Base-by-base conservation (phyloP, 352 stramenopile genomes). In the Globisporangium recalcitrans region DNA sequence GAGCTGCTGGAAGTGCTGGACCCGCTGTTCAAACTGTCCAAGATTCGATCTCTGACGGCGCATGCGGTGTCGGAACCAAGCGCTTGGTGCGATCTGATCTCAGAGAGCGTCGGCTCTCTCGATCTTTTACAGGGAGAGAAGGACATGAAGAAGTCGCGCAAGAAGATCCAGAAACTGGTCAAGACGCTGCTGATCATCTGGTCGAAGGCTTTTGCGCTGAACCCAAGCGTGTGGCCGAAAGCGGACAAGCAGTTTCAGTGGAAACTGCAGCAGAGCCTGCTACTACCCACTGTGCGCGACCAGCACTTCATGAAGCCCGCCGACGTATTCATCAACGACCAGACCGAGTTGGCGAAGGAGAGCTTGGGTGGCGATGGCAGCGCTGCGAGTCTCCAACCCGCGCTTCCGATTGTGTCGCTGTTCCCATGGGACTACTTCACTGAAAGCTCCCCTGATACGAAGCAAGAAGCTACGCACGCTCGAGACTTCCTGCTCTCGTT, bases 301-400 rank as follows among this genome's bases (percentile, higher is more conserved):
- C 32, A 59, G 44, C 47, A 24, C 48, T 78, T 70, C 38, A n/a
- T 32, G 11, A 68, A 59, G 24, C 68, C 68, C 27, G 49, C 52
- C 0, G 70, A 87, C 14, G 40, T 90, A 54, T 90, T 82, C 51
- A 29, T 91, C 11, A 90, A 93, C 52, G 82, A 93, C 52, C 82
- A 91, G 67, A 52, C 42, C 14, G 75, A 84, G 22, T 61, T 91
- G 26, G 57, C 55, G 1, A 65, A 72, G 4, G 46, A 65, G 52
- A 74, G 73, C 7, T 55, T 88, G 3, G 48, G 60, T 51, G 21
- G 26, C 56, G 8, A 52, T 19, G 4, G 2, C 49, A 6, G n/a
- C 1, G 26, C 5, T 31, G 4, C 24, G n/a, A 38, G 52, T 29
- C 29, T 22, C 14, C 46, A 58, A 26, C 22, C n/a, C 4, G 47